These are phyloP conservation scores for Fraxinus excelsior DNA, from an alignment of 257 asterid genomes.

Conservation along the genomic window DNA sequence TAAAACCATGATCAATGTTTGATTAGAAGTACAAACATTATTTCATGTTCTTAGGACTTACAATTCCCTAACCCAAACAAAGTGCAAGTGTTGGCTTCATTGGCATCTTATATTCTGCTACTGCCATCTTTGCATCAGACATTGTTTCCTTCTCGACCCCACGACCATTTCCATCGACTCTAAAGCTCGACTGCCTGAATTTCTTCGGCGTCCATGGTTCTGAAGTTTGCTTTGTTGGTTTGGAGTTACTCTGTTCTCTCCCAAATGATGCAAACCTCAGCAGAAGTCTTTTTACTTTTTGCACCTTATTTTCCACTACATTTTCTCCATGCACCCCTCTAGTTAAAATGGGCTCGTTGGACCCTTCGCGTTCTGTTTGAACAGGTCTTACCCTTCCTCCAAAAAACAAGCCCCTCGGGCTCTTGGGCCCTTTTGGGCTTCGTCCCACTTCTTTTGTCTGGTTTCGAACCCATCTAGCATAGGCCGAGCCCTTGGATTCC, in stretches of 20 bases:
- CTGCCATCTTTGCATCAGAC: constrained; percentile 35
- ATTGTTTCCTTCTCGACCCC: constrained; percentile 40
- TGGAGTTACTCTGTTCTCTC: constrained; percentile 36
- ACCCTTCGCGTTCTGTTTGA: constrained; percentile 27
- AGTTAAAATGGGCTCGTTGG: constrained; percentile 15
- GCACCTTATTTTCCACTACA: constrained; percentile 34
- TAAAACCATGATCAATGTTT: no score
- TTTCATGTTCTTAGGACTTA: constrained; percentile 31
- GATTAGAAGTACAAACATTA: neutral
- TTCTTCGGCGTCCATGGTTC: constrained; percentile 28
- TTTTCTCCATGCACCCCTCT: constrained; percentile 16
- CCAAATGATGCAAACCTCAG: constrained; percentile 55
- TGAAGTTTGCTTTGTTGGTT: constrained; percentile 29
- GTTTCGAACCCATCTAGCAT: constrained; percentile 52
- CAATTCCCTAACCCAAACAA: constrained; percentile 57
- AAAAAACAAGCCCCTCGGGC: constrained; percentile 28
- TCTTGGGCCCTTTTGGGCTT: constrained; percentile 28
- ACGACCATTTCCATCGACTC: constrained; percentile 40
- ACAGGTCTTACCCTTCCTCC: constrained; percentile 31
- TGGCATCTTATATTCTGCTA: constrained; percentile 35
- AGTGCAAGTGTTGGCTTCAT: constrained; percentile 34
- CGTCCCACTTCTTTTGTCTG: constrained; percentile 41
- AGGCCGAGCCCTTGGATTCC: constrained; percentile 64
- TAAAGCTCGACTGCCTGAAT: constrained; percentile 52
- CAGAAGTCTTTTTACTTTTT: constrained; percentile 52